phyloP scores from a whole-genome alignment of 2,329 filamentous ascomycete genomes.

The Ophiostoma australiae region DNA sequence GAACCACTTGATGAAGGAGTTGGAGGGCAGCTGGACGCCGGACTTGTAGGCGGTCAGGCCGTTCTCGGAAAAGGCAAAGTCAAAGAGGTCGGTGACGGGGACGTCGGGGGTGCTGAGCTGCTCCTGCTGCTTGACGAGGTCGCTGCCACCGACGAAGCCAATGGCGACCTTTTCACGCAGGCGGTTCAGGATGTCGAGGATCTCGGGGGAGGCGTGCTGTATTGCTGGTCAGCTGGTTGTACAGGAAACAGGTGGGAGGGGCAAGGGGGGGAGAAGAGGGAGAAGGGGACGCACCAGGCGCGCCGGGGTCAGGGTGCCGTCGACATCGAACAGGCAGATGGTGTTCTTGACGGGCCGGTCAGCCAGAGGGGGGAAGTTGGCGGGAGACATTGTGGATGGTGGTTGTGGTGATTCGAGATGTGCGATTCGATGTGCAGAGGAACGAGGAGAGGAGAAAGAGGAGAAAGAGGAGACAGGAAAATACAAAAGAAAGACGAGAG shows the following conservation, averaged over 20 bases:
- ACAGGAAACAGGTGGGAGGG: not conserved
- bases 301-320: constrained; percentile 81
- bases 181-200: constrained; percentile 71
- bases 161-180: constrained; percentile 86
- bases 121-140: constrained; percentile 92
- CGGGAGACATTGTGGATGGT: constrained; percentile 18
- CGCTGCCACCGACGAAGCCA: constrained; percentile 87
- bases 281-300: constrained; percentile 55
- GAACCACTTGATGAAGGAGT: constrained; percentile 87
- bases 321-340: constrained; percentile 93
- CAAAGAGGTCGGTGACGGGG: constrained; percentile 81
- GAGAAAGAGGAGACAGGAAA: not conserved
- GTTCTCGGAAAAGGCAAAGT: constrained; percentile 97
- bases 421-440: not conserved
- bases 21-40: constrained; percentile 67
- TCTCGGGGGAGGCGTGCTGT: constrained; percentile 69
- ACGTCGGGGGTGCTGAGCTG: constrained; percentile 68
- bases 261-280: not conserved
- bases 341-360: constrained; percentile 88
- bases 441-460: not conserved
- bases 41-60: constrained; percentile 86
- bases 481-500: not conserved
- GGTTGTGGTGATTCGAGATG: not conserved
- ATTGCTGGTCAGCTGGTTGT: not conserved
- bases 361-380: constrained; percentile 65